Conservation (phyloP, 2,329 filamentous ascomycete species). For the Penicillium palitans region DNA sequence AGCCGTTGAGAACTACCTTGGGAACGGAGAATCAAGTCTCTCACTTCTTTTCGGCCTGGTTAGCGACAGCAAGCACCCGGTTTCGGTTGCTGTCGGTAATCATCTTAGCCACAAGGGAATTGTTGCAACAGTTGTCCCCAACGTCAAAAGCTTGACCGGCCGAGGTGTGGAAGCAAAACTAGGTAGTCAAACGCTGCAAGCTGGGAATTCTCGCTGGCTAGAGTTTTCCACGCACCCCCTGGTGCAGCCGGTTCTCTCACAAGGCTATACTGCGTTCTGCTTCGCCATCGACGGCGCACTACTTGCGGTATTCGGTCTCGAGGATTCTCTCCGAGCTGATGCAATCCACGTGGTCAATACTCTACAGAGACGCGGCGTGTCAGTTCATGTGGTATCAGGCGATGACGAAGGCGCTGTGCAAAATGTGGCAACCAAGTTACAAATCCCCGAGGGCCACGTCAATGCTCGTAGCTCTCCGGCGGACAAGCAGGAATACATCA, state of each 20-base stretch:
- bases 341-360: constrained; percentile 54
- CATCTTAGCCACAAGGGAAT: constrained; percentile 39
- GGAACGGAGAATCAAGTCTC: constrained; percentile 8
- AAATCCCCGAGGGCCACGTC: not conserved
- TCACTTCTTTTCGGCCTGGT: constrained; percentile 43
- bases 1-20: constrained; percentile 24
- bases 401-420: not conserved
- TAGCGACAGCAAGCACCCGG: constrained; percentile 52
- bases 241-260: constrained; percentile 37
- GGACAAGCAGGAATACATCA: not conserved
- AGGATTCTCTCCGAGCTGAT: constrained; percentile 50
- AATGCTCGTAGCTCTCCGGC: not conserved
- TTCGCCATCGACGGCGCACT: constrained; percentile 51
- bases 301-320: constrained; percentile 53
- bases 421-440: not conserved
- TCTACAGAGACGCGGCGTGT: constrained; percentile 51
- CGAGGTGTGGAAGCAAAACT: constrained; percentile 32
- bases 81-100: constrained; percentile 51
- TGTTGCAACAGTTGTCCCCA: constrained; percentile 17
- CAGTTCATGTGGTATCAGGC: constrained; percentile 26
- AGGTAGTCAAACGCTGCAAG: constrained; percentile 21
- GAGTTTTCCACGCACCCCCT: constrained; percentile 31
- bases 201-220: constrained; percentile 40
- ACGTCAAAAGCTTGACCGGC: constrained; percentile 30
- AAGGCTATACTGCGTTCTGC: constrained; percentile 57